Evolutionary conservation across 2,329 filamentous ascomycete species (phyloP).

Genomic region (Curvularia spicifera): DNA sequence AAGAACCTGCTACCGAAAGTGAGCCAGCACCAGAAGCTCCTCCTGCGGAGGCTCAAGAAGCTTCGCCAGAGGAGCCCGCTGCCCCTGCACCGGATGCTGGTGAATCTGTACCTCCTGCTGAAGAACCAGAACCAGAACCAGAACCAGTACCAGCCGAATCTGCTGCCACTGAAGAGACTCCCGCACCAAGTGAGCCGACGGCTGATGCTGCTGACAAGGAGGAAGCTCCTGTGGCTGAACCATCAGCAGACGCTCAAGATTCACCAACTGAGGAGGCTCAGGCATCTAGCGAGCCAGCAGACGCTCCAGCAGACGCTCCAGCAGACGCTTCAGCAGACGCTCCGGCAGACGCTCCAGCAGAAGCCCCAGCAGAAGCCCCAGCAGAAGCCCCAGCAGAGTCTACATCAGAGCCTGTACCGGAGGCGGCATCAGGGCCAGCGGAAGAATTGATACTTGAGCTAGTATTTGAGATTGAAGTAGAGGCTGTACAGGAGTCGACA

Average conservation of each 20-base stretch:
- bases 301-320: not conserved
- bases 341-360: not conserved
- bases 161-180: not conserved
- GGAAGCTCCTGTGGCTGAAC: not conserved
- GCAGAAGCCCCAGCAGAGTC: no score
- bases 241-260: not conserved
- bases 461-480: no score
- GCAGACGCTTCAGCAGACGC: not conserved
- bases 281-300: not conserved
- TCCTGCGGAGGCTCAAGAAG: constrained; percentile 6
- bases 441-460: not conserved
- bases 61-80: not conserved
- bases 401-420: not conserved
- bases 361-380: not conserved
- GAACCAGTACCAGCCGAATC: not conserved
- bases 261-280: not conserved
- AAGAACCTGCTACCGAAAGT: constrained; percentile 4
- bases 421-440: not conserved
- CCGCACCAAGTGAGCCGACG: constrained; percentile 6
- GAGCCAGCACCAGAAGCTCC: constrained; percentile 2
- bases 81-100: not conserved
- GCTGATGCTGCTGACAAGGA: not conserved
- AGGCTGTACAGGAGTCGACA: not conserved
- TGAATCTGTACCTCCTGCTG: not conserved
- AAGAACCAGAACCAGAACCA: not conserved